Conservation (phyloP, 2,329 filamentous ascomycete species). For the Daldinia sp. region DNA sequence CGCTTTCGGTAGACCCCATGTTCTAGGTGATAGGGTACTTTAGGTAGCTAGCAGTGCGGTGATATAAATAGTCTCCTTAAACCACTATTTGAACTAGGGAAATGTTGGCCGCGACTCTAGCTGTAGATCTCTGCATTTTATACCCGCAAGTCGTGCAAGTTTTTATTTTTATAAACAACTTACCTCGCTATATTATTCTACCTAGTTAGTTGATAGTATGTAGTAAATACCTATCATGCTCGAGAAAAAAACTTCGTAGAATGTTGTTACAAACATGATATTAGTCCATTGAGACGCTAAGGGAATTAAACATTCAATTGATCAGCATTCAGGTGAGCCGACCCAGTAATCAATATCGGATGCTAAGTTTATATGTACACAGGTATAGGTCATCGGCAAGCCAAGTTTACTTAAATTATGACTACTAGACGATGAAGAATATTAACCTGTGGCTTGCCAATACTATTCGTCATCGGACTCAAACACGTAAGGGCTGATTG, state of each 20-base stretch:
- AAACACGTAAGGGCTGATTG: conserved; percentile 6
- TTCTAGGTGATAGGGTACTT: not conserved
- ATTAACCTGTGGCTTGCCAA: not conserved
- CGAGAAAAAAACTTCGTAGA: not conserved
- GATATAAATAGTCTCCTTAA: too few species aligned
- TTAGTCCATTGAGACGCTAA: not conserved
- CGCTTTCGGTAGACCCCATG: not conserved
- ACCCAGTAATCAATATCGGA: not conserved
- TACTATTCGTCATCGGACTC: not conserved
- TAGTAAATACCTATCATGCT: not conserved
- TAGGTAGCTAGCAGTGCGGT: too few species aligned
- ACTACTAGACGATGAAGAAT: not conserved
- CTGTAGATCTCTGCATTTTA: too few species aligned
- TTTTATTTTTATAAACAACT: too few species aligned
- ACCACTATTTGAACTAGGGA: too few species aligned
- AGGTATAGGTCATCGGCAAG: not conserved
- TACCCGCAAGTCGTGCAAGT: too few species aligned
- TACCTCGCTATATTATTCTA: too few species aligned
- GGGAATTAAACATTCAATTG: not conserved
- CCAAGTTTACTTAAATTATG: not conserved
- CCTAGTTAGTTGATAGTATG: too few species aligned
- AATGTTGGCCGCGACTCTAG: too few species aligned
- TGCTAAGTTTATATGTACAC: not conserved
- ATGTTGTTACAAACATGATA: not conserved
- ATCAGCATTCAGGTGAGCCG: not conserved